These are phyloP conservation scores for Phyllosticta paracitricarpa DNA, from an alignment of 2,329 filamentous ascomycete genomes.

Conservation along the genomic window DNA sequence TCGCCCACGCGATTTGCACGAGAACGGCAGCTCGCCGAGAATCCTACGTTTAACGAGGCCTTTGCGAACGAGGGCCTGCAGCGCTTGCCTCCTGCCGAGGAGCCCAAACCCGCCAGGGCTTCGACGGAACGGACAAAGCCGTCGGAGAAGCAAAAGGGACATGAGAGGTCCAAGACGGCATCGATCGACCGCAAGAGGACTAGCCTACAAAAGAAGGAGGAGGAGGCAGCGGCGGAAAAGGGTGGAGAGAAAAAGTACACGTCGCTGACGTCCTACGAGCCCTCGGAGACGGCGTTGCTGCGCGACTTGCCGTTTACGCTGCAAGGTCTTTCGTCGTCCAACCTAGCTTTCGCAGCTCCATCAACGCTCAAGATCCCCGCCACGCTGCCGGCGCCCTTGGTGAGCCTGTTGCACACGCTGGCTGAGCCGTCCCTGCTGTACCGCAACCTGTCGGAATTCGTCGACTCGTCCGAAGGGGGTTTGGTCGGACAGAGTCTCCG, in stretches of 20 bases:
- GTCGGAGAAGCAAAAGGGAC: constrained; percentile 6
- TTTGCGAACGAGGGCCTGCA: constrained; percentile 37
- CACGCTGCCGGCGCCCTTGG: constrained; percentile 70
- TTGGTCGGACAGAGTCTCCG: constrained; percentile 87
- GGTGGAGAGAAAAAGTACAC: constrained; percentile 5
- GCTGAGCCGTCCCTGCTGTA: constrained; percentile 94
- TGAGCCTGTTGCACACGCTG: constrained; percentile 78
- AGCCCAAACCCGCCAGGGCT: constrained; percentile 16
- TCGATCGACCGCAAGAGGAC: neutral
- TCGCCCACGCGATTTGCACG: neutral
- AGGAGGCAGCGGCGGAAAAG: constrained; percentile 11
- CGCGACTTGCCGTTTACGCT: constrained; percentile 82
- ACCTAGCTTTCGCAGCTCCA: constrained; percentile 63
- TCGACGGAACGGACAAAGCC: constrained; percentile 12
- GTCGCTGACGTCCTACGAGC: constrained; percentile 15
- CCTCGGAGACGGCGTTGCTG: constrained; percentile 38
- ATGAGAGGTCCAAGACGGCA: constrained; percentile 13
- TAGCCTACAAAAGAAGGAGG: constrained; percentile 18
- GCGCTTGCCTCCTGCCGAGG: constrained; percentile 26
- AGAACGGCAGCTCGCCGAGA: constrained; percentile 13
- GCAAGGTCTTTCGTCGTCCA: constrained; percentile 81
- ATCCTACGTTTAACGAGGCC: constrained; percentile 35
- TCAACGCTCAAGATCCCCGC: constrained; percentile 65
- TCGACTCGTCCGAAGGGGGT: constrained; percentile 69
- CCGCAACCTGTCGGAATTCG: constrained; percentile 67